phyloP scores from a whole-genome alignment of 2,329 filamentous ascomycete species.

The Purpureocillium takamizusanense region DNA sequence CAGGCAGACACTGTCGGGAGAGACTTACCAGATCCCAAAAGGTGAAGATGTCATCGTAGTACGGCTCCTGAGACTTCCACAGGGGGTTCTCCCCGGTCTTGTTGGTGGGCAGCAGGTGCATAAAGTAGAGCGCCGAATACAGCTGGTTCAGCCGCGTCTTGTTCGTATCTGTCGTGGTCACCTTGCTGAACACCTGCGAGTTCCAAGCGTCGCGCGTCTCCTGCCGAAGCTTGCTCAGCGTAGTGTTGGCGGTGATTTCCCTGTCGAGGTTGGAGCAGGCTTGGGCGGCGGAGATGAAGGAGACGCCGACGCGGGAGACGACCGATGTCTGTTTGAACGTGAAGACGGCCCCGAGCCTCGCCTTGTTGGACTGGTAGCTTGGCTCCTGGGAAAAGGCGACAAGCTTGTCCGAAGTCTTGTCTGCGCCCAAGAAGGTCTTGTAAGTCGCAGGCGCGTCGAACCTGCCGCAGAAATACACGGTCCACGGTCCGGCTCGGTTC shows the following conservation, averaged over 20 bases:
- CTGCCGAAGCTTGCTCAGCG: constrained; percentile 33
- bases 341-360: constrained; percentile 43
- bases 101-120: constrained; percentile 60
- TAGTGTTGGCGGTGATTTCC: constrained; percentile 42
- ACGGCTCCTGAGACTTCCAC: constrained; percentile 57
- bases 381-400: constrained; percentile 20
- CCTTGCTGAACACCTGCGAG: constrained; percentile 49
- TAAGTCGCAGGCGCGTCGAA: constrained; percentile 40
- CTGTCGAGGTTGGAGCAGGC: constrained; percentile 49
- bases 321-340: constrained; percentile 38
- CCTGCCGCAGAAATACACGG: constrained; percentile 53
- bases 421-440: constrained; percentile 32
- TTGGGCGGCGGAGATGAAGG: constrained; percentile 53
- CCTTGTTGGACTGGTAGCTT: constrained; percentile 22
- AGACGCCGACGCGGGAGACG: constrained; percentile 55
- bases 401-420: constrained; percentile 20
- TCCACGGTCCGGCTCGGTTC: constrained; percentile 56
- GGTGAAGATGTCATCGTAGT: constrained; percentile 65
- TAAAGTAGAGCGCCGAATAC: constrained; percentile 62
- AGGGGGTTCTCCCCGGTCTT: constrained; percentile 62
- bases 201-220: constrained; percentile 50
- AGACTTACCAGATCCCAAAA: constrained; percentile 47
- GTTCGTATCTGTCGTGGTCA: constrained; percentile 50
- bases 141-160: constrained; percentile 47
- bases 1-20: neutral